phyloP scores from a whole-genome alignment of 1,284 basidiomycete genomes.

The Butyriboletus regius region DNA sequence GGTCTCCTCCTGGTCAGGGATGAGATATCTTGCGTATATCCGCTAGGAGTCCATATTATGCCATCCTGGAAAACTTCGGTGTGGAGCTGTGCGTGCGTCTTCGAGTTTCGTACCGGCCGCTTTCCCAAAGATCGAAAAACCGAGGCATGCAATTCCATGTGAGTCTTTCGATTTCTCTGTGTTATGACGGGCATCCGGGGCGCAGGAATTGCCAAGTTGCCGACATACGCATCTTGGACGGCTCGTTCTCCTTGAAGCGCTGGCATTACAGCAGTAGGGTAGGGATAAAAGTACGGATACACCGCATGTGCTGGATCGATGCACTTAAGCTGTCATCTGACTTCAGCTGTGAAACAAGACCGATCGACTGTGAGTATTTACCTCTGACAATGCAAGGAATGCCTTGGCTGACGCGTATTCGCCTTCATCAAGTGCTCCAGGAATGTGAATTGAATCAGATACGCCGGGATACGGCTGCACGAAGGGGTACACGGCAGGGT shows the following conservation, averaged over 20 bases:
- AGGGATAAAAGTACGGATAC: conserved; percentile 36
- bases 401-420: neutral
- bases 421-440: conserved; percentile 8
- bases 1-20: conserved; percentile 4
- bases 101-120: conserved; percentile 6
- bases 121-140: conserved; percentile 9
- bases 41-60: conserved; percentile 30
- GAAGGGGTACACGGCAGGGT: conserved; percentile 18
- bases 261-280: conserved; percentile 21
- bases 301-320: conserved; percentile 26
- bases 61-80: conserved; percentile 29
- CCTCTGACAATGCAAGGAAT: conserved; percentile 13
- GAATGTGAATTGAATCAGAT: neutral
- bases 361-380: neutral
- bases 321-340: neutral
- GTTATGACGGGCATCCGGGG: neutral
- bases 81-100: conserved; percentile 32
- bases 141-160: conserved; percentile 17
- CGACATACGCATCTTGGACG: neutral
- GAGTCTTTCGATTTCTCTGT: conserved; percentile 12
- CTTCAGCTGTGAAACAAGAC: conserved; percentile 4
- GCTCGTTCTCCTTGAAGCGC: neutral
- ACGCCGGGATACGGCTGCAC: conserved; percentile 15
- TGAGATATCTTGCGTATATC: conserved; percentile 18
- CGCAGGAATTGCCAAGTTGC: neutral